Percentiles rank a stretch among this genome's conserved stretches.
Evolutionary conservation across 495 filamentous ascomycete genomes (phyloP).

Genomic region (Mytilinidion resinicola): DNA sequence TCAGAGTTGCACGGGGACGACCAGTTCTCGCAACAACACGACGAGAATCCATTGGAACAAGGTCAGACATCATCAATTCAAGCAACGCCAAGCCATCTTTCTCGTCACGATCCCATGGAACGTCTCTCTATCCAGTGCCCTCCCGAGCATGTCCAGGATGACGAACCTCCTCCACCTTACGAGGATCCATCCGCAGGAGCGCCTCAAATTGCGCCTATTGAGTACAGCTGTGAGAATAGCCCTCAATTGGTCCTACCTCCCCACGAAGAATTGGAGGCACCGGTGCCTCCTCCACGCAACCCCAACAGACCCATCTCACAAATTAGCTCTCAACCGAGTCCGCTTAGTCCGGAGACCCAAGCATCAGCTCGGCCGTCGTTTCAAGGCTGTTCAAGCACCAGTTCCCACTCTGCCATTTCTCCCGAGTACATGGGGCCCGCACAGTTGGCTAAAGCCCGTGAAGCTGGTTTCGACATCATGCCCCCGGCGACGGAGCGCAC

Average conservation of each 20-base stretch:
- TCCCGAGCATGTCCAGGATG: neutral
- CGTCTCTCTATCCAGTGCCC: neutral
- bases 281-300: constrained; percentile 9
- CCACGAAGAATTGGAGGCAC: neutral
- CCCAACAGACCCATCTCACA: neutral
- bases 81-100: constrained; percentile 2
- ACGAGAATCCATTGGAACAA: constrained; percentile 7
- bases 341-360: neutral
- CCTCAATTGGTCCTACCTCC: constrained; percentile 10
- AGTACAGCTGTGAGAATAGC: constrained; percentile 22
- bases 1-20: neutral
- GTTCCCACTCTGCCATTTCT: neutral
- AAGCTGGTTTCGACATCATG: constrained; percentile 22
- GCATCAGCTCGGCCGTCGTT: neutral
- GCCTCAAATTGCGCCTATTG: constrained; percentile 16
- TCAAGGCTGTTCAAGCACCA: constrained; percentile 1
- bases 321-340: neutral
- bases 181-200: constrained; percentile 2
- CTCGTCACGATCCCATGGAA: constrained; percentile 1
- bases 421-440: neutral
- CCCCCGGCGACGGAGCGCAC: neutral
- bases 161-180: constrained; percentile 25
- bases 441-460: constrained; percentile 19
- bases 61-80: neutral
- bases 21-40: neutral